Base-by-base conservation (phyloP, 305 asterid genomes). In the Euphrasia arctica region DNA sequence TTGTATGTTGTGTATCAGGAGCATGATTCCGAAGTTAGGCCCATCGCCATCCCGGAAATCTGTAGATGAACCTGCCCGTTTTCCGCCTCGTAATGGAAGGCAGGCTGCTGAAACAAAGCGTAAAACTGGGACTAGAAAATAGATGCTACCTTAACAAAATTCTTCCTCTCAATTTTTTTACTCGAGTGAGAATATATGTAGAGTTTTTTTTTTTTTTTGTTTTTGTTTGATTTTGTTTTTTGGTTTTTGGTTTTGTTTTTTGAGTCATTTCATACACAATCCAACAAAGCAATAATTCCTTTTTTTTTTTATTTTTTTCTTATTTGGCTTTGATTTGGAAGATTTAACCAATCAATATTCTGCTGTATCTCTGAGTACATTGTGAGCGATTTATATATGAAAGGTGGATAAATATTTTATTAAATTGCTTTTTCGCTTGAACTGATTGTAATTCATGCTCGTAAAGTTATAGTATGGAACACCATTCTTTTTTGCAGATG, bases 31-130 rank as follows among this genome's bases (percentile, higher is more conserved):
- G 18, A 90, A 78, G 68, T 50, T 68, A 62, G 87, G 74, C 15
- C 80, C 89, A 65, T 85, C 92, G n/a, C 87, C 87, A n/a, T 78
- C 85, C 25, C 74, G 85, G 63, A 88, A 82, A 76, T 58, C 54
- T 4, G 81, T 64, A 18, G 76, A 75, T 65, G 90, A 82, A 49
- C 65, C 42, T 60, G 81, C 72, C 32, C 88, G 77, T 74, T 72
- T 84, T 49, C 83, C 82, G 43, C 85, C 68, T 43, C 77, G 81
- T 67, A 73, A 50, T 60, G 97, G 89, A 65, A 81, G 90, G 67
- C 83, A 73, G 45, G 66, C 76, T 41, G 57, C 82, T 31, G 96
- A 88, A 70, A 64, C 69, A 4, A 84, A 85, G 64, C 77, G 91
- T 51, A 88, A 85, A 79, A 67, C 77, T 9, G 84, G 82, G 63